A percentile compares a stretch with the other conserved stretches of the same genome.
Conservation (phyloP, 371 early-diverging fungal species). For the Mucor circinelloides region DNA sequence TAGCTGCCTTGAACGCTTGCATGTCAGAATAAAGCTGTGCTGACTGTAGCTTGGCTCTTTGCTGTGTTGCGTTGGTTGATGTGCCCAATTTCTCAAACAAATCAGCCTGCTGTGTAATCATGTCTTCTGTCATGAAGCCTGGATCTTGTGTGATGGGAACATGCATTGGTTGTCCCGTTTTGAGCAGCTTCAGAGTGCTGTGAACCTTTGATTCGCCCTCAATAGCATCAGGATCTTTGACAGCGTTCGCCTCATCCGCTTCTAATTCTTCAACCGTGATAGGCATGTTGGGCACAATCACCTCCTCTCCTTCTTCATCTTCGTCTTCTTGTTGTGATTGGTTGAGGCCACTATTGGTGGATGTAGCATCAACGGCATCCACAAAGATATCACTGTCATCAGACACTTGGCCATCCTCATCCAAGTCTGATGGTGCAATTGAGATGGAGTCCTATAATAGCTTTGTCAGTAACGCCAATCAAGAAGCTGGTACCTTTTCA, state of each 20-base stretch:
- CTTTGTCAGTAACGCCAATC: neutral
- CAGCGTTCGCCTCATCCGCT: constrained; percentile 10
- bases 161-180: constrained; percentile 65
- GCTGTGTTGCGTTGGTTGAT: constrained; percentile 68
- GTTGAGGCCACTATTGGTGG: neutral
- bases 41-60: constrained; percentile 80
- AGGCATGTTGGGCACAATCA: neutral
- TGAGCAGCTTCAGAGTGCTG: constrained; percentile 36
- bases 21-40: constrained; percentile 83
- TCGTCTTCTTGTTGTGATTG: neutral
- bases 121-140: constrained; percentile 90
- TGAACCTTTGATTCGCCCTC: constrained; percentile 39
- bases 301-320: constrained; percentile 1
- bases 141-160: constrained; percentile 77
- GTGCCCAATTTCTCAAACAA: constrained; percentile 80
- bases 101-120: constrained; percentile 79
- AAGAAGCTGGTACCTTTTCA: neutral
- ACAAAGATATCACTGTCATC: constrained; percentile 25
- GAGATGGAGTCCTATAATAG: constrained; percentile 7
- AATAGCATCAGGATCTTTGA: constrained; percentile 29
- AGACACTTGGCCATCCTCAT: constrained; percentile 5
- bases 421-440: neutral
- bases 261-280: constrained; percentile 14
- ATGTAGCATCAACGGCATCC: constrained; percentile 18
- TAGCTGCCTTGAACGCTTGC: constrained; percentile 86